Evolutionary conservation across 257 asterid genomes (phyloP).

Genomic region (Prunella vulgaris): DNA sequence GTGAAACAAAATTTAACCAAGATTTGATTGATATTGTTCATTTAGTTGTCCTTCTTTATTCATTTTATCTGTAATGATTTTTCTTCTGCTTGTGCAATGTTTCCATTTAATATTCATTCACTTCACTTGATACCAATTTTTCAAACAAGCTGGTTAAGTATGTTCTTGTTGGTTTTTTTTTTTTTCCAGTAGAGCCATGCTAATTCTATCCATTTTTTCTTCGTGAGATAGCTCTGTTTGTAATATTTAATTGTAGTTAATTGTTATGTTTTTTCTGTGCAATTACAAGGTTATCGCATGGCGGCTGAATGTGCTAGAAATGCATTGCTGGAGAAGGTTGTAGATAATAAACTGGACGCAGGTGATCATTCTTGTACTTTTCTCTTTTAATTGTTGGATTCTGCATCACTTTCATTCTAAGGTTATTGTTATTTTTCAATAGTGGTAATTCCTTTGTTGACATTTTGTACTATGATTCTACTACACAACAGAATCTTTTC

Average conservation of each 20-base stretch:
- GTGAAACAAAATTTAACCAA: not conserved
- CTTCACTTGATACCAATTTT: not conserved
- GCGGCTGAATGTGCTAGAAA: conserved; percentile 79
- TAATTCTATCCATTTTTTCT: not conserved
- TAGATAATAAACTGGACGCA: conserved; percentile 68
- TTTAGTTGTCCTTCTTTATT: not conserved
- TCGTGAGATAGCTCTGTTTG: not conserved
- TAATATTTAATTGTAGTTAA: not conserved
- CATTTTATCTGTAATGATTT: not conserved
- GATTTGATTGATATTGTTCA: not conserved
- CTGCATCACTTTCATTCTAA: not conserved
- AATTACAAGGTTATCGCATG: conserved; percentile 68
- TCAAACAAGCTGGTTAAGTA: not conserved
- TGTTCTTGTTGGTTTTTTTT: not conserved
- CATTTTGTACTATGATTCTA: not conserved
- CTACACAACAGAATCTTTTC: not conserved
- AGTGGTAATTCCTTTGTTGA: not conserved
- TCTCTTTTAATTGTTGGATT: not conserved
- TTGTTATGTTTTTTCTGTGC: not conserved
- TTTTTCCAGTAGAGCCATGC: not conserved
- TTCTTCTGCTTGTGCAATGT: not conserved
- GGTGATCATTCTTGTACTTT: conserved; percentile 30
- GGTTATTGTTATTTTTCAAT: not conserved
- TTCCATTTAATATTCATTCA: not conserved
- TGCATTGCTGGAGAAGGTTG: conserved; percentile 67